Conservation (phyloP, 2,329 filamentous ascomycete genomes). For the Neodidymelliopsis sp. region DNA sequence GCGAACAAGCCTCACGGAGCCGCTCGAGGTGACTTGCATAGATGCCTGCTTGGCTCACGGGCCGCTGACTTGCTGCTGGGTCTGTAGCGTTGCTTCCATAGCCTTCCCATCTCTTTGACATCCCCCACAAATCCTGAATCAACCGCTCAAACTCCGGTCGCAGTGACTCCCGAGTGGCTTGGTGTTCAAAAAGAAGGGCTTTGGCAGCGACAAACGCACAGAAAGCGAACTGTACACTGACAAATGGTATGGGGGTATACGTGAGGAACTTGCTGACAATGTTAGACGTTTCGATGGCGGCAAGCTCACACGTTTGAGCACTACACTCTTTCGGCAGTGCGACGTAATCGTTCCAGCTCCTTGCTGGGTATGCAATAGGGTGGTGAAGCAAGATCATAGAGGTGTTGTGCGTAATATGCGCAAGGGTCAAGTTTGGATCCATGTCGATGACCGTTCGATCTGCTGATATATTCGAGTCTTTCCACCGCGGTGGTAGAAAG, state of each 20-base stretch:
- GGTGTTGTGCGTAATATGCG: constrained; percentile 46
- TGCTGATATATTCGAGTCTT: constrained; percentile 43
- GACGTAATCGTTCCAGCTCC: constrained; percentile 42
- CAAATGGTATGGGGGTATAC: constrained; percentile 40
- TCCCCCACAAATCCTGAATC: constrained; percentile 36
- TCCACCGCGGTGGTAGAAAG: constrained; percentile 45
- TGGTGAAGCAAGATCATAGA: constrained; percentile 47
- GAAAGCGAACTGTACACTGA: constrained; percentile 45
- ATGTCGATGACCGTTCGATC: constrained; percentile 40
- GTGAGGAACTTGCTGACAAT: constrained; percentile 44
- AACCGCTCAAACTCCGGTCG: constrained; percentile 37
- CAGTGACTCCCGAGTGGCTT: constrained; percentile 25
- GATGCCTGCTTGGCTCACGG: constrained; percentile 33
- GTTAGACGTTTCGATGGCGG: constrained; percentile 42
- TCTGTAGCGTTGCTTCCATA: background rate
- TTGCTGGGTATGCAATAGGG: constrained; percentile 41
- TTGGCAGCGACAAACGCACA: constrained; percentile 45
- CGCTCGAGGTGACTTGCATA: constrained; percentile 38
- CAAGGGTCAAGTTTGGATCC: constrained; percentile 46
- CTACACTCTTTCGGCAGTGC: constrained; percentile 44
- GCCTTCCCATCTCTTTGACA: constrained; percentile 37
- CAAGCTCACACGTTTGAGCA: constrained; percentile 44
- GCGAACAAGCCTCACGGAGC: constrained; percentile 29
- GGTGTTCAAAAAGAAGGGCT: constrained; percentile 39
- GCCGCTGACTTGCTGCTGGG: background rate